Base-by-base conservation (phyloP, 2,329 filamentous ascomycete genomes). In the Trichoderma koningiopsis region DNA sequence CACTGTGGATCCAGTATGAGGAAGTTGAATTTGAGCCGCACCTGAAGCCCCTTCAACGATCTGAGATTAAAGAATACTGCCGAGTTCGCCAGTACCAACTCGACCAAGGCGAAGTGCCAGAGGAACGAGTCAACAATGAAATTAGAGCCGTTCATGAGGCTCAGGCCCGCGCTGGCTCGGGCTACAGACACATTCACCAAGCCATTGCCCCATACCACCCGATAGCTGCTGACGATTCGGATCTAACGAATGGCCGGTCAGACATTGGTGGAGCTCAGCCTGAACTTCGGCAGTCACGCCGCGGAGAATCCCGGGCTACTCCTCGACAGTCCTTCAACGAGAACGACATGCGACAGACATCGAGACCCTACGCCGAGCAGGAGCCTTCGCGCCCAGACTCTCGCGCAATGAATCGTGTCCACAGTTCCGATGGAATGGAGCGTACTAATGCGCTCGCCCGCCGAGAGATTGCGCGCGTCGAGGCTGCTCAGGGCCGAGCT, bases 51-150 rank as follows among this genome's bases (percentile, higher is more conserved):
- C 77, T 90, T 0, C 83, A 77, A 4, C 79, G 88, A 11, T 80
- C 82, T 1, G 87, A 90, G 72, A 81, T 90, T 60, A 90, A 90
- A 75, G 88, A 90, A 73, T 90, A 89, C 72, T 86, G 86, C 62
- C 86, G 88, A 22, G 83, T 90, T 49, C 85, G 88, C 4, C 87
- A 89, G 74, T 82, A 79, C 57, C 87, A 90, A 72, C 77, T 89
- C 0, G 87, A 89, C 58, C 78, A 79, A 5, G 85, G 83, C 29
- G 88, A 90, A 76, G 76, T 74, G 0, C 75, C 81, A 0, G 82
- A 83, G 0, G 82, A 88, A 2, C 82, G 83, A 22, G 74, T 77
- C 5, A 76, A 77, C 0, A 89, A 90, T 72, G 86, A 88, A 72
- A 78, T 77, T 1, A 80, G 81, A 65, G 87, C 87, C 1, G 85